Conservation (phyloP, 768 basidiomycete genomes). For the Termitomyces sp. region DNA sequence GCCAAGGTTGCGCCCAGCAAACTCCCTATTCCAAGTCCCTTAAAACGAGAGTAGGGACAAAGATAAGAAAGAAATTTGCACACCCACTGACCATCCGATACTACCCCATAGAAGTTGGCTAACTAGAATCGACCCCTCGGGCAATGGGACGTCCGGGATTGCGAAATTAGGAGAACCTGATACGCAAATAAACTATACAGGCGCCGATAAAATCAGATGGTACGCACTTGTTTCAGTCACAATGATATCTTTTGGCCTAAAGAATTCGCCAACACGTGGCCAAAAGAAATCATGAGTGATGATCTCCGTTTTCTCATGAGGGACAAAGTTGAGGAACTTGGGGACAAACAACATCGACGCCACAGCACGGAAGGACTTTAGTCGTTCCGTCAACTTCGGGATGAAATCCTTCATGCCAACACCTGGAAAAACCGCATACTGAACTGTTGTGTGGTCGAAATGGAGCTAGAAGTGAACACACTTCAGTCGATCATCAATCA, state of each 20-base stretch:
- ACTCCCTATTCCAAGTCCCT: slow-evolving; percentile 31
- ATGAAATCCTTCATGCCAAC: slow-evolving; percentile 75
- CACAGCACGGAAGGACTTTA: slow-evolving; percentile 32
- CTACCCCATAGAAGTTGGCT: slow-evolving; percentile 87
- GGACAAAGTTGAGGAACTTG: slow-evolving; percentile 34
- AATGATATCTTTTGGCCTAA: slow-evolving; percentile 70
- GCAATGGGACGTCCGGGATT: slow-evolving; percentile 73
- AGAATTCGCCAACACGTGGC: slow-evolving; percentile 73
- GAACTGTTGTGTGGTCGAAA: slow-evolving; percentile 34
- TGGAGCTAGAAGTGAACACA: slow-evolving; percentile 47
- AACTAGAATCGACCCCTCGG: slow-evolving; percentile 56
- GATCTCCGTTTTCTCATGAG: slow-evolving; percentile 37
- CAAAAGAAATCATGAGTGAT: slow-evolving; percentile 84
- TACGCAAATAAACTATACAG: neutral
- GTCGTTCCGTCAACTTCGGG: slow-evolving; percentile 58
- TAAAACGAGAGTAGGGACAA: neutral
- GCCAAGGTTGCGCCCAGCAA: slow-evolving; percentile 79
- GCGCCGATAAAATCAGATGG: neutral
- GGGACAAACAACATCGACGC: slow-evolving; percentile 43
- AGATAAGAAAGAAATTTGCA: slow-evolving; percentile 9
- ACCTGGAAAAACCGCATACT: slow-evolving; percentile 40
- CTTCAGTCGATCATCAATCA: neutral
- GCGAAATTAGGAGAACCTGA: slow-evolving; percentile 48
- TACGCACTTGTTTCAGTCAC: slow-evolving; percentile 76
- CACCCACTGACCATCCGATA: slow-evolving; percentile 85